Conservation (phyloP, 805 yeast genomes). For the Nakazawaea sp. region DNA sequence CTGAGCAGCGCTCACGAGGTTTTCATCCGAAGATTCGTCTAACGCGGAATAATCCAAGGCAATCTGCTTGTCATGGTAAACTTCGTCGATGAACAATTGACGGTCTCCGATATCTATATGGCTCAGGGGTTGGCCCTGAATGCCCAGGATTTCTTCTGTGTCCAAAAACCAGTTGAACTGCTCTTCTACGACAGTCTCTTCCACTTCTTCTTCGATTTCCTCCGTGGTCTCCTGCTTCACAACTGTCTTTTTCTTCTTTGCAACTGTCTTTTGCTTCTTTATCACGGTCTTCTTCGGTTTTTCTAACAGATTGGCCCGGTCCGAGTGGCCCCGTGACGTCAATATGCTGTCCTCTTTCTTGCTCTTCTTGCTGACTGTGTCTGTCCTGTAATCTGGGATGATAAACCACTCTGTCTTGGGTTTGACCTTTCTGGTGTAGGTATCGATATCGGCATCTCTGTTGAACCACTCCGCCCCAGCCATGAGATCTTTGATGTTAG, state of each 20-base stretch:
- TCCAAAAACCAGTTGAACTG: conserved; percentile 18
- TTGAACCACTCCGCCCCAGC: conserved; percentile 11
- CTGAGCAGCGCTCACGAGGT: conserved; percentile 4
- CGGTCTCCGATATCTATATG: conserved; percentile 22
- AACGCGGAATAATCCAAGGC: conserved; percentile 13
- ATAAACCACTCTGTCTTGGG: conserved; percentile 8
- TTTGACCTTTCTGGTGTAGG: conserved; percentile 6
- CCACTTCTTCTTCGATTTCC: conserved; percentile 11
- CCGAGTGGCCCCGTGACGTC: conserved; percentile 3
- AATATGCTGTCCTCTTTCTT: conserved; percentile 3
- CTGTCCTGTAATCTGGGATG: background rate
- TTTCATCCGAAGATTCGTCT: conserved; percentile 15
- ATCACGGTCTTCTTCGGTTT: conserved; percentile 1
- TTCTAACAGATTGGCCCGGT: background rate
- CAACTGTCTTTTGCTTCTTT: conserved; percentile 4
- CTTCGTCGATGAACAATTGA: conserved; percentile 26
- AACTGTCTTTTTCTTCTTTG: conserved; percentile 1
- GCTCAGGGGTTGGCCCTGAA: too few relatives aligned
- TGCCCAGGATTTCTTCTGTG: conserved; percentile 11
- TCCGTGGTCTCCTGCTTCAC: conserved; percentile 4
- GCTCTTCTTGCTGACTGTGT: background rate
- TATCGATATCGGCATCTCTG: conserved; percentile 3
- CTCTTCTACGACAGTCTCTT: conserved; percentile 10
- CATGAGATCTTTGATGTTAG: conserved; percentile 1
- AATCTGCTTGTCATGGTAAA: conserved; percentile 15